Evolutionary conservation across 208 protist genomes (phyloP).

Genomic region (Acanthamoeba triangularis): DNA sequence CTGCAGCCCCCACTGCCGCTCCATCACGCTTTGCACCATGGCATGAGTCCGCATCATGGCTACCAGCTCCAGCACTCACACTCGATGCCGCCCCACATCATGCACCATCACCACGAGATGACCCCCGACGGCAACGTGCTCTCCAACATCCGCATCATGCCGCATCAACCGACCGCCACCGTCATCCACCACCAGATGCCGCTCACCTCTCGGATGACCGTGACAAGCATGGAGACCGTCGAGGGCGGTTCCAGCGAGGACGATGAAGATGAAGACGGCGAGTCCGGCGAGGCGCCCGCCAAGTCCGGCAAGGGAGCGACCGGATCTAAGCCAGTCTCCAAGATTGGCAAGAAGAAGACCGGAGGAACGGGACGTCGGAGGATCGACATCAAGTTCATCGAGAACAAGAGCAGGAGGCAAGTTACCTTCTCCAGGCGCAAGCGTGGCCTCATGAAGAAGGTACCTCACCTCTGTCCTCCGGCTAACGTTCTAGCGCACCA

Average conservation of each 20-base stretch:
- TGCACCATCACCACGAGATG: conserved; percentile 36
- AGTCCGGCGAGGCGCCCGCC: background rate
- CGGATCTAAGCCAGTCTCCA: background rate
- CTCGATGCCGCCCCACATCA: background rate
- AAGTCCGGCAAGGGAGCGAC: background rate
- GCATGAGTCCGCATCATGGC: background rate
- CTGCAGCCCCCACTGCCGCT: background rate
- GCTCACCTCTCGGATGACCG: background rate
- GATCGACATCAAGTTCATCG: conserved; percentile 94
- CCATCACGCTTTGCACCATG: background rate
- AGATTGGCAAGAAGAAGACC: conserved; percentile 79
- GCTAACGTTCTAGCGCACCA: background rate
- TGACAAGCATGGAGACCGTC: conserved; percentile 17
- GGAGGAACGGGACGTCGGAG: conserved; percentile 88
- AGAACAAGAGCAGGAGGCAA: conserved; percentile 91
- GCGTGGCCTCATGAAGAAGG: conserved; percentile 94
- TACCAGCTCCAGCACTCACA: background rate
- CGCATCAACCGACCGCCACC: background rate
- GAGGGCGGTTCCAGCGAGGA: conserved; percentile 7
- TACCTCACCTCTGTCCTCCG: background rate
- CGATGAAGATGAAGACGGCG: background rate
- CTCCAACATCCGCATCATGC: conserved; percentile 27
- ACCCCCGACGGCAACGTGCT: background rate
- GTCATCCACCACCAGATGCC: conserved; percentile 49
- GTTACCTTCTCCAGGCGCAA: conserved; percentile 94